A percentile compares a stretch with the other conserved stretches of the same genome.
phyloP scores from a whole-genome alignment of 495 filamentous ascomycete species.

The Penicillium dipodomyicola region DNA sequence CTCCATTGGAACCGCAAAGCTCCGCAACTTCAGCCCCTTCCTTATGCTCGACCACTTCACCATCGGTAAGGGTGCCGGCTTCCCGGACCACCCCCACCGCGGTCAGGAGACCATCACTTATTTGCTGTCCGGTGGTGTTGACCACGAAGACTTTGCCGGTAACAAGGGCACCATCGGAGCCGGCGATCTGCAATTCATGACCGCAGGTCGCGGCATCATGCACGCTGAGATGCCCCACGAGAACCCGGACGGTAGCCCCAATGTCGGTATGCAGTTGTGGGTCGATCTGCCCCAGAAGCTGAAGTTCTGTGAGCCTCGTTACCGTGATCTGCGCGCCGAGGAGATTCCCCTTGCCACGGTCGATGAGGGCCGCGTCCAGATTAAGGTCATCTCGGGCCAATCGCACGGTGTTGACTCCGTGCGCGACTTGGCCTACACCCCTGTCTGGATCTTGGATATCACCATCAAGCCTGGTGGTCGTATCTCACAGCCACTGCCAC shows the following conservation, averaged over 20 bases:
- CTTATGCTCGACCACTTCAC: slow-evolving; percentile 97
- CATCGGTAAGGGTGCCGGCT: slow-evolving; percentile 76
- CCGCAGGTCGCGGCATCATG: slow-evolving; percentile 87
- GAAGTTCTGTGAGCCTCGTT: slow-evolving; percentile 87
- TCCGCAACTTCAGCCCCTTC: slow-evolving; percentile 89
- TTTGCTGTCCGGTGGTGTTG: slow-evolving; percentile 74
- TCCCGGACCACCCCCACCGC: slow-evolving; percentile 81
- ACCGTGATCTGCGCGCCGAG: slow-evolving; percentile 71
- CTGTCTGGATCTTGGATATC: slow-evolving; percentile 89
- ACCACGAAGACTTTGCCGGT: slow-evolving; percentile 95
- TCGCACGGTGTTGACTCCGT: slow-evolving; percentile 80
- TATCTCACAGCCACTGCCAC: slow-evolving; percentile 69
- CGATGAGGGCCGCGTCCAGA: slow-evolving; percentile 68
- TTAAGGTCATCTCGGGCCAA: slow-evolving; percentile 89
- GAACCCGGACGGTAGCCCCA: slow-evolving; percentile 70
- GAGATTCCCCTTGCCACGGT: slow-evolving; percentile 73
- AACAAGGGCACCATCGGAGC: slow-evolving; percentile 79
- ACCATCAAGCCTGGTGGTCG: slow-evolving; percentile 76
- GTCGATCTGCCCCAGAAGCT: slow-evolving; percentile 81
- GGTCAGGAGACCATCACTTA: slow-evolving; percentile 91
- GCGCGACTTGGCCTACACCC: slow-evolving; percentile 89
- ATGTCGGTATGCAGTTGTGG: slow-evolving; percentile 91
- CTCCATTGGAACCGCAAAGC: slow-evolving; percentile 78
- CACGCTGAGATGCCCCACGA: slow-evolving; percentile 95
- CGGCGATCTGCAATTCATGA: slow-evolving; percentile 97